Evolutionary conservation across 805 yeast species (phyloP).

Genomic region (Ogataea nakhonphanomensis): DNA sequence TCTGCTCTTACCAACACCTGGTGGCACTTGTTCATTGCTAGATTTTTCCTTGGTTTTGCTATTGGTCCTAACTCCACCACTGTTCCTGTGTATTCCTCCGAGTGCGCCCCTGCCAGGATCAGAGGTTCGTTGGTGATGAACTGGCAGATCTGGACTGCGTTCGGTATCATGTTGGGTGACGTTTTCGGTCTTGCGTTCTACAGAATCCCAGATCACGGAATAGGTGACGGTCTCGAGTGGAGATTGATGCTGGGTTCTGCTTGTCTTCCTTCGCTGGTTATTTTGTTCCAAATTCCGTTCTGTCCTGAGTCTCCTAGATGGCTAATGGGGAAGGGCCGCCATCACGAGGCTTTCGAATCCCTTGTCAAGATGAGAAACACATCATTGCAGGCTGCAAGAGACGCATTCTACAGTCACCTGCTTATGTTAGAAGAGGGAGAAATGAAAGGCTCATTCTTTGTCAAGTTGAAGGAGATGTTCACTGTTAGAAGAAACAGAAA

Average conservation of each 20-base stretch:
- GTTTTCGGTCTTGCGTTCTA: conserved; percentile 32
- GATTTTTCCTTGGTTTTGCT: conserved; percentile 35
- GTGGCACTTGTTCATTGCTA: conserved; percentile 60
- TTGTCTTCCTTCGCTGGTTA: conserved; percentile 40
- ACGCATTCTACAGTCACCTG: conserved; percentile 39
- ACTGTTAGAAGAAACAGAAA: conserved; percentile 78
- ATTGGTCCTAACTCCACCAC: conserved; percentile 36
- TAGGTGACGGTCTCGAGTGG: conserved; percentile 44
- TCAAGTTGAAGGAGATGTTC: conserved; percentile 54
- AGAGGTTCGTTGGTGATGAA: conserved; percentile 52
- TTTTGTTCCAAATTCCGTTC: conserved; percentile 28
- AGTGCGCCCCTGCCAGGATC: conserved; percentile 34
- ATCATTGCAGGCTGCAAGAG: conserved; percentile 34
- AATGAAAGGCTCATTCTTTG: conserved; percentile 31
- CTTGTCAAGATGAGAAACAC: conserved; percentile 37
- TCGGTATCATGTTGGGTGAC: conserved; percentile 41
- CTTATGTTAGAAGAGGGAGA: conserved; percentile 57
- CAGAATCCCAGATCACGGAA: conserved; percentile 34
- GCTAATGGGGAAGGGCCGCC: conserved; percentile 37
- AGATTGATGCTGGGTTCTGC: conserved; percentile 54
- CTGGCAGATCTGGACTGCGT: conserved; percentile 59
- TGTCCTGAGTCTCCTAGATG: conserved; percentile 47
- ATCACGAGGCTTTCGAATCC: conserved; percentile 41
- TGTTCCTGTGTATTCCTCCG: conserved; percentile 37
- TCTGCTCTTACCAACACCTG: conserved; percentile 61